These are phyloP conservation scores for Backusella morwellensis DNA, from an alignment of 192 early-diverging fungal genomes.

Conservation along the genomic window DNA sequence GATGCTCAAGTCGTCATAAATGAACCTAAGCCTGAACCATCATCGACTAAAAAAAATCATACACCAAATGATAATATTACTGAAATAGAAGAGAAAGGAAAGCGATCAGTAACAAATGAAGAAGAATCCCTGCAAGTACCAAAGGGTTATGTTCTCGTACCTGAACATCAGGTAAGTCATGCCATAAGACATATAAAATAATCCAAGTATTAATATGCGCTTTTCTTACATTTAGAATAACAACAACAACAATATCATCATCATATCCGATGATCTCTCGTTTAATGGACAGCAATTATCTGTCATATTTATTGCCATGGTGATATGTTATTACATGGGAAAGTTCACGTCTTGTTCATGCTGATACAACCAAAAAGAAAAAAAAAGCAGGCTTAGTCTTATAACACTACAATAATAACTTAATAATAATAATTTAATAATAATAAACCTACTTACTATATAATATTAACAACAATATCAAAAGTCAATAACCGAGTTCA, in stretches of 20 bases:
- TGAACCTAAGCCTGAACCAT: background rate
- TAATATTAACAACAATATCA: background rate
- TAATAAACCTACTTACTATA: background rate
- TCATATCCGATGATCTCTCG: constrained; percentile 37
- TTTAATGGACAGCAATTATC: constrained; percentile 42
- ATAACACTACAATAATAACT: background rate
- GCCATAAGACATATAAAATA: background rate
- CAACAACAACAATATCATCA: constrained; percentile 37
- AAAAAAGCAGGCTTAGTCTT: background rate
- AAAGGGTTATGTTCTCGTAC: constrained; percentile 24
- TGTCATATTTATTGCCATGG: constrained; percentile 37
- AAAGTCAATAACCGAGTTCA: too few species aligned
- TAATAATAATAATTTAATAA: background rate
- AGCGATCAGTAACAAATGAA: background rate
- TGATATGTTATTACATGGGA: constrained; percentile 39
- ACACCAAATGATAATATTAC: background rate
- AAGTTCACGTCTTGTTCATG: constrained; percentile 25
- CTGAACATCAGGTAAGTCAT: constrained; percentile 20
- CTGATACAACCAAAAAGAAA: background rate
- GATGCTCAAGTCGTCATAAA: background rate
- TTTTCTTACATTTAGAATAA: background rate
- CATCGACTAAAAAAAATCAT: background rate
- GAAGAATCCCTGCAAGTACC: constrained; percentile 16
- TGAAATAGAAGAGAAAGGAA: background rate
- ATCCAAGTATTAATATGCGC: background rate